Base-by-base conservation (phyloP, 257 asterid species). In the Paulownia fortunei region DNA sequence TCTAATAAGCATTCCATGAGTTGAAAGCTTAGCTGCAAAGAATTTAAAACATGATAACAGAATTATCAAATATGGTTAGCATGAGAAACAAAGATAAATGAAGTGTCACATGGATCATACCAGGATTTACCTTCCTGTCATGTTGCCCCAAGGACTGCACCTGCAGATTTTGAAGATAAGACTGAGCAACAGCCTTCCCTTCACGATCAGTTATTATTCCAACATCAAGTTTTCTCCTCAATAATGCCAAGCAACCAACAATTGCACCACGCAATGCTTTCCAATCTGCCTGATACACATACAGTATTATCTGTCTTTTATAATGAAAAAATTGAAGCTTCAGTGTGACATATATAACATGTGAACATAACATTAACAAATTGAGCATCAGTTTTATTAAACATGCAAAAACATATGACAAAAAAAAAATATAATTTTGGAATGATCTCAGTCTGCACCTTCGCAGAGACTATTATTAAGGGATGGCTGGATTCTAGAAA, bases 201-300 rank as follows among this genome's bases (percentile, higher is more conserved):
- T 93, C 97, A 82, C 81, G 73, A 55, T 78, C 79, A 54, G 81
- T 84, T 72, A 89, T 88, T 78, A 64, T 77, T 61, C 95, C 97
- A 78, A 84, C 90, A 80, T 82, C 88, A 76, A 0, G 73, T 88
- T 86, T 89, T 87, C 98, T 92, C 88, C 89, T 86, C 87, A 90
- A 69, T 72, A 96, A 84, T 24, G 97, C 96, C 88, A 96, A 86
- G 82, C 98, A 96, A 81, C 99, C 99, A 36, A 93, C 92, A 83
- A 93, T 74, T 75, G 99, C 98, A 84, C 99, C 99, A 72, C 87
- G 95, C 80, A 92, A 72, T 19, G 99, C 97, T 88, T 80, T 93
- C 99, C 99, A 96, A 79, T 96, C 99, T 86, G 89, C 97, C 99
- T 96, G 94, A 83, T 79, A 81, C 77, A 64, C 60, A 74, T 36